Evolutionary conservation across 768 basidiomycete genomes (phyloP), one percentile per base, ranked within the genome.

Genomic region (Dentipellis sp.): DNA sequence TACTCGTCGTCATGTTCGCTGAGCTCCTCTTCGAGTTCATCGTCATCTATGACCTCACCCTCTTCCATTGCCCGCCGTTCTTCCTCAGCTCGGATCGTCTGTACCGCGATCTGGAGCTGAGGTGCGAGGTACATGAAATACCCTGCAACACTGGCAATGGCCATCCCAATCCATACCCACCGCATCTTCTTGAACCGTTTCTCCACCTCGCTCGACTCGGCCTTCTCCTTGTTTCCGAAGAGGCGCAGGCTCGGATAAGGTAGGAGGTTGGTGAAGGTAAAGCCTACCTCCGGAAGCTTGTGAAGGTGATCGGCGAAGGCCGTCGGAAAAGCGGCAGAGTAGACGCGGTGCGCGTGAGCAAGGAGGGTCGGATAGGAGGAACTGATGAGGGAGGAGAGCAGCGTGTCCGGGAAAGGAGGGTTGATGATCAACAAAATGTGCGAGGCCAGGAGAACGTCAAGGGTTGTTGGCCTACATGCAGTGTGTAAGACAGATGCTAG

Each of bases 401-500:
- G 65, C 2, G 80, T 69, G 60, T 89, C 82, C 1, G 86, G 82
- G 55, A 83, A 84, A 38, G 80, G 77, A 5, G 83, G 78, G 47
- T 77, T 68, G 3, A 75, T 58, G 3, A 91, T 69, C 35, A 89
- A 72, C 35, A 88, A 74, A 23, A 85, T 71, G 59, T 89, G 85
- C 6, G 88, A 78, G 16, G 89, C 85, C 17, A 91, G 69, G 38
- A 81, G 65, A 21, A 86, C 66, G 58, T 92, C 90, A 16, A 90
- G 67, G 4, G 77, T 75, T 1, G 84, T 81, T 11, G 77, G 76
- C 48, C 88, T 91, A 53, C 17, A 37, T 19, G 4, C 14, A 16
- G 45, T 58, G 50, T 54, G 46, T 7, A 10, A n/a, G 52, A 37
- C 35, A 52, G 42, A 4, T 36, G 9, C 42, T 5, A 10, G 45